Conservation (phyloP, 2,329 filamentous ascomycete species). For the Rhynchosporium graminicola region DNA sequence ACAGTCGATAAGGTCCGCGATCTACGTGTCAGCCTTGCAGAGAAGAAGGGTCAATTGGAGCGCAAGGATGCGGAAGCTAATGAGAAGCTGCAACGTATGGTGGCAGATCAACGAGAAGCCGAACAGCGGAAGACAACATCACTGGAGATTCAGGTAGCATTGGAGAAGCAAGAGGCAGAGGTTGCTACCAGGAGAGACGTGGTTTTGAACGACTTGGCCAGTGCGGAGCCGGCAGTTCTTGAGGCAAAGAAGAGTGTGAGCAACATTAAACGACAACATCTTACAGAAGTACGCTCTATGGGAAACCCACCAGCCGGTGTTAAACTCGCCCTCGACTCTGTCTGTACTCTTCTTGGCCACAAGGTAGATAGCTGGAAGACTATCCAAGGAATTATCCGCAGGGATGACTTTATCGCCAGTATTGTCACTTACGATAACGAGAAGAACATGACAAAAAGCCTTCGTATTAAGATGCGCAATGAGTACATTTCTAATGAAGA, state of each 20-base stretch:
- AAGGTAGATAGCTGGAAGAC: constrained; percentile 89
- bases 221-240: constrained; percentile 87
- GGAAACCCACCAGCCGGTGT: constrained; percentile 88
- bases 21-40: constrained; percentile 82
- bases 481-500: constrained; percentile 92
- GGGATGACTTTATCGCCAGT: constrained; percentile 95
- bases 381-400: constrained; percentile 83
- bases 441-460: constrained; percentile 81
- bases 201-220: constrained; percentile 83
- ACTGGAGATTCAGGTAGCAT: constrained; percentile 80
- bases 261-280: constrained; percentile 96
- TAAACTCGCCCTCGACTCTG: constrained; percentile 89
- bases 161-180: constrained; percentile 87
- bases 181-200: constrained; percentile 81
- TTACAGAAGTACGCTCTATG: constrained; percentile 98
- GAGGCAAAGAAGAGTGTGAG: constrained; percentile 95
- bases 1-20: constrained; percentile 97
- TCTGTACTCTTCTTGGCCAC: constrained; percentile 91
- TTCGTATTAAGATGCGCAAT: constrained; percentile 86
- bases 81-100: constrained; percentile 95
- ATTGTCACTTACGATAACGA: constrained; percentile 98
- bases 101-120: constrained; percentile 91
- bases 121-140: constrained; percentile 88
- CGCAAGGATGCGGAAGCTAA: constrained; percentile 94
- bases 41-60: constrained; percentile 92